Conservation (phyloP, 2,329 filamentous ascomycete genomes). For the Penicillium sp. region DNA sequence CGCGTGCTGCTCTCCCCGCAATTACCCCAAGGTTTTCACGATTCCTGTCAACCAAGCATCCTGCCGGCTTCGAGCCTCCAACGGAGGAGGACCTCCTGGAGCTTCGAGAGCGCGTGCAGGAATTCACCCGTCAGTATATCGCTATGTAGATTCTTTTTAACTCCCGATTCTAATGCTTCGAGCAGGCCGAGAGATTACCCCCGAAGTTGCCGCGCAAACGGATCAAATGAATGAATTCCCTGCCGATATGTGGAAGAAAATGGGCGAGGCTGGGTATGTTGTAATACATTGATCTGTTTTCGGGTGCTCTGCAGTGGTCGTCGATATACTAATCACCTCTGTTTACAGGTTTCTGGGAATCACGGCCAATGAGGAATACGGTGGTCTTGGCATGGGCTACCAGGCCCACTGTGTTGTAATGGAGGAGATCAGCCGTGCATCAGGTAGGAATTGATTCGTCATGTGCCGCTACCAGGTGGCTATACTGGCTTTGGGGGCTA, state of each 20-base stretch:
- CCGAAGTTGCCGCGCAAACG: constrained; percentile 73
- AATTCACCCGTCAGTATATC: constrained; percentile 60
- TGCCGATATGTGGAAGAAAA: constrained; percentile 82
- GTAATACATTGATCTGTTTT: not conserved
- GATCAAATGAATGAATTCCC: constrained; percentile 86
- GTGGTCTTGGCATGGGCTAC: constrained; percentile 86
- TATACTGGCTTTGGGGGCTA: no score
- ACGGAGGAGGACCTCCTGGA: constrained; percentile 68
- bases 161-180: constrained; percentile 1
- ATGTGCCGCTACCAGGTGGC: no score
- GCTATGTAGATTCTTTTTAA: not conserved
- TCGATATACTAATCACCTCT: not conserved
- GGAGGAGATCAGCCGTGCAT: constrained; percentile 88
- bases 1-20: constrained; percentile 24
- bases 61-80: constrained; percentile 59
- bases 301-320: no score
- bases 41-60: constrained; percentile 62
- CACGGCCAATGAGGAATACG: constrained; percentile 87
- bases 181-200: constrained; percentile 71
- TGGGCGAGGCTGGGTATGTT: constrained; percentile 71
- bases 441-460: constrained; percentile 44
- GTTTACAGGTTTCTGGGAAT: constrained; percentile 70
- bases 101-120: constrained; percentile 75
- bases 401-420: constrained; percentile 93
- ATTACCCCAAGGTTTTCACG: constrained; percentile 26